Evolutionary conservation across 1,139 yeast species (phyloP).

Genomic region (Protomyces arabidopsidicola): DNA sequence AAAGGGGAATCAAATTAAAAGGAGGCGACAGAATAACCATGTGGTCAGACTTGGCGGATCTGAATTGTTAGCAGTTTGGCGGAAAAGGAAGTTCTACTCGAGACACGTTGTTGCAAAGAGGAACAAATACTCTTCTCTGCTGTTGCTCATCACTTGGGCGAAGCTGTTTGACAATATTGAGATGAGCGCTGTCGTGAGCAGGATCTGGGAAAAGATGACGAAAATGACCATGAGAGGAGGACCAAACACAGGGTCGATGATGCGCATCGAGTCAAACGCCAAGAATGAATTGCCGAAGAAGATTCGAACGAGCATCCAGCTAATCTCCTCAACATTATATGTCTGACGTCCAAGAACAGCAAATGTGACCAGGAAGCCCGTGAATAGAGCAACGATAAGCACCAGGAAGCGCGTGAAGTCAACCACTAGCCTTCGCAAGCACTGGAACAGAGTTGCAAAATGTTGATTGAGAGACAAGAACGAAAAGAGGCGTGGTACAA

Average conservation of each 20-base stretch:
- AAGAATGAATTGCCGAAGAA: constrained; percentile 39
- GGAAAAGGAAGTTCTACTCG: background rate
- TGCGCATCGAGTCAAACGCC: constrained; percentile 39
- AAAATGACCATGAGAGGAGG: constrained; percentile 38
- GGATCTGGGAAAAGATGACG: constrained; percentile 35
- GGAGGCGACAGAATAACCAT: constrained; percentile 41
- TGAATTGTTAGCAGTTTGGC: constrained; percentile 33
- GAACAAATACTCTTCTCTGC: constrained; percentile 30
- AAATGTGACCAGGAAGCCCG: constrained; percentile 41
- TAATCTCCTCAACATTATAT: constrained; percentile 37
- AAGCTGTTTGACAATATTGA: constrained; percentile 39
- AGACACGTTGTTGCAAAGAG: constrained; percentile 21
- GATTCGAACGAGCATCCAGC: constrained; percentile 39
- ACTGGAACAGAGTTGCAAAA: constrained; percentile 40
- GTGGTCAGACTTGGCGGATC: constrained; percentile 38
- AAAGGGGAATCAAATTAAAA: constrained; percentile 36
- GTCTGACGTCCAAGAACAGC: constrained; percentile 38
- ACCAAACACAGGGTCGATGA: constrained; percentile 38
- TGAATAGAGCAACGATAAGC: constrained; percentile 38
- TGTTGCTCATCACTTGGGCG: constrained; percentile 39
- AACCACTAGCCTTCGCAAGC: constrained; percentile 38
- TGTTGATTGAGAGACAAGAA: constrained; percentile 39
- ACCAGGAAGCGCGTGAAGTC: constrained; percentile 39
- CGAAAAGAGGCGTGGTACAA: constrained; percentile 40
- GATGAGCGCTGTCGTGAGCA: constrained; percentile 39